Percentiles rank a stretch among this genome's conserved stretches.
Conservation (phyloP, 805 yeast genomes). For the Sungouiella thailandica region DNA sequence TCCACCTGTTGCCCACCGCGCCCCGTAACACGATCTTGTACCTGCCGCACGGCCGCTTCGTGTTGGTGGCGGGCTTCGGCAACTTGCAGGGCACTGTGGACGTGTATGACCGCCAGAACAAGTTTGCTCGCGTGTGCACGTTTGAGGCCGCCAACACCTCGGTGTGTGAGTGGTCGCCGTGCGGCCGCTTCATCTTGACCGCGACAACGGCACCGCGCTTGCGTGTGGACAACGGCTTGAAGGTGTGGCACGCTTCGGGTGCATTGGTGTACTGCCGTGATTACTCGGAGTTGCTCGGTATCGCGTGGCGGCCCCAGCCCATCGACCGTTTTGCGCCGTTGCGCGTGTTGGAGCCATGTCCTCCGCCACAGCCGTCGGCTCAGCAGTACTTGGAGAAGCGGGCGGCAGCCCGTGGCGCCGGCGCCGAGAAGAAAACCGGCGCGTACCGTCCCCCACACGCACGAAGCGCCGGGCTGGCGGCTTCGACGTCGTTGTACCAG, state of each 20-base stretch:
- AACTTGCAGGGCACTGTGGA: constrained; percentile 96
- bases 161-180: constrained; percentile 98
- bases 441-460: constrained; percentile 99
- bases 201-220: constrained; percentile 97
- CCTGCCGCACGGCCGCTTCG: constrained; percentile 90
- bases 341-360: constrained; percentile 48
- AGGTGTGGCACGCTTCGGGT: constrained; percentile 91
- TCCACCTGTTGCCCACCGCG: constrained; percentile 77
- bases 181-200: constrained; percentile 86
- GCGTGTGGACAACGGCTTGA: constrained; percentile 93
- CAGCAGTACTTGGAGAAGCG: constrained; percentile 47
- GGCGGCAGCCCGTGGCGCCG: constrained; percentile 27
- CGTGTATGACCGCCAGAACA: constrained; percentile 84
- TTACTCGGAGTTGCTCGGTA: constrained; percentile 73
- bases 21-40: constrained; percentile 86
- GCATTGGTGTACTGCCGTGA: constrained; percentile 72
- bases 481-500: constrained; percentile 52
- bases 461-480: constrained; percentile 38
- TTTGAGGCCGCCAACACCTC: constrained; percentile 93
- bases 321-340: constrained; percentile 50
- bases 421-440: constrained; percentile 54
- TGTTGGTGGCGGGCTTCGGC: constrained; percentile 96
- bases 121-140: constrained; percentile 71
- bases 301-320: constrained; percentile 77
- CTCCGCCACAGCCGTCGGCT: constrained; percentile 70